A percentile compares a stretch with the other conserved stretches of the same genome.
phyloP scores from a whole-genome alignment of 2,329 filamentous ascomycete genomes.

The Colletotrichum sp. region DNA sequence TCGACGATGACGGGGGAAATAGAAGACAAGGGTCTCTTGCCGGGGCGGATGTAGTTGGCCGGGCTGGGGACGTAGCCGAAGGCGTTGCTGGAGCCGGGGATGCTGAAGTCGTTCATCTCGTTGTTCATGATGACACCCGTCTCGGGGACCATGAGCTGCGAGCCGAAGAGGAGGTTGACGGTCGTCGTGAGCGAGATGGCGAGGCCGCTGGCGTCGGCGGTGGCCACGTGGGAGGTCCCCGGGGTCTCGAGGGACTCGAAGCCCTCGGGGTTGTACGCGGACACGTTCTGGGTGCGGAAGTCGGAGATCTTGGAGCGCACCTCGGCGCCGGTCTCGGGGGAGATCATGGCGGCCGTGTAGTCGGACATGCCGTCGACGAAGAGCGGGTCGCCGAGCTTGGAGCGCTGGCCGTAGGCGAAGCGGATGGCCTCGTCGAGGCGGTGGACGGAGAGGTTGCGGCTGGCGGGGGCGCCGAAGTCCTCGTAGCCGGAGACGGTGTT shows the following conservation, averaged over 20 bases:
- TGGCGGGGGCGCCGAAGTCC: constrained; percentile 61
- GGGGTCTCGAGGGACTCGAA: constrained; percentile 62
- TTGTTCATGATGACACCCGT: constrained; percentile 78
- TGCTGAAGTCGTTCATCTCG: constrained; percentile 76
- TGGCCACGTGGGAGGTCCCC: constrained; percentile 71
- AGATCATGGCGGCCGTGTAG: constrained; percentile 68
- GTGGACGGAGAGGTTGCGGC: constrained; percentile 71
- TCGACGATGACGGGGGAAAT: constrained; percentile 82
- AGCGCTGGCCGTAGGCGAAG: constrained; percentile 79
- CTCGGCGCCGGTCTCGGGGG: constrained; percentile 63
- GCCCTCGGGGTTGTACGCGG: constrained; percentile 50
- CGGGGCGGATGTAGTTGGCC: constrained; percentile 76
- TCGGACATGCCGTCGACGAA: constrained; percentile 68
- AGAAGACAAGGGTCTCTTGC: constrained; percentile 79
- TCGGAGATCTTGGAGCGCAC: constrained; percentile 52
- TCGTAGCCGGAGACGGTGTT: constrained; percentile 78
- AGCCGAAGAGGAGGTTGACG: constrained; percentile 82
- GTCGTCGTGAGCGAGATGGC: constrained; percentile 82
- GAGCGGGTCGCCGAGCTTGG: constrained; percentile 76
- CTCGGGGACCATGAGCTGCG: constrained; percentile 76
- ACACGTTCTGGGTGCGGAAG: constrained; percentile 39
- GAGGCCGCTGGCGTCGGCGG: constrained; percentile 73
- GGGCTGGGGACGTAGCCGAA: constrained; percentile 80
- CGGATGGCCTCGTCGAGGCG: constrained; percentile 83
- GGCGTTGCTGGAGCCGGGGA: constrained; percentile 71